These are phyloP conservation scores for Leptographium wingfieldii DNA, from an alignment of 2,329 filamentous ascomycete species.

Conservation along the genomic window DNA sequence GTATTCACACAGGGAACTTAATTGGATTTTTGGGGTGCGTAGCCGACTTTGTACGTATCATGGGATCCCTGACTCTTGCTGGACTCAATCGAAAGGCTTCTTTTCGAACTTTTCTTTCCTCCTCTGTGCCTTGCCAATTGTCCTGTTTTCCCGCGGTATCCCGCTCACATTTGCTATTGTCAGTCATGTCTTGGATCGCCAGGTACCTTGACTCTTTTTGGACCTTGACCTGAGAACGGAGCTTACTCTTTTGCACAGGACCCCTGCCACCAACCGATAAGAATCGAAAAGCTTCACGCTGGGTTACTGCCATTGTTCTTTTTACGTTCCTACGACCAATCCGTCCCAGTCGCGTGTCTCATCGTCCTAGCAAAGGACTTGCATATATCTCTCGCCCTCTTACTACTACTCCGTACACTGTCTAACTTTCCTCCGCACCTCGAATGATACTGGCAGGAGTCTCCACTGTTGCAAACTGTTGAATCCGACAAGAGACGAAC, in stretches of 20 bases:
- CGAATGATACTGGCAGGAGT: background rate
- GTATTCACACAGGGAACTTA: background rate
- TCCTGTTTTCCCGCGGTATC: background rate
- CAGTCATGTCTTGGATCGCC: background rate
- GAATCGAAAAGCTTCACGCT: background rate
- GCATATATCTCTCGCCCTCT: background rate
- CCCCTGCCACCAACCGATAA: background rate
- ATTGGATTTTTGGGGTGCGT: background rate
- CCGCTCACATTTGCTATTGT: background rate
- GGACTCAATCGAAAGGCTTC: background rate
- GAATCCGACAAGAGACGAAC: background rate
- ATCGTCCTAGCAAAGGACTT: background rate
- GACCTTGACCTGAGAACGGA: background rate
- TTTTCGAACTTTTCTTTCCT: background rate
- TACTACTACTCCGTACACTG: no score
- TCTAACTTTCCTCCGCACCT: background rate
- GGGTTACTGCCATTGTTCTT: background rate
- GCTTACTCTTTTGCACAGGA: background rate
- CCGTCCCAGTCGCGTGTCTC: background rate
- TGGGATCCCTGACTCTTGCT: background rate
- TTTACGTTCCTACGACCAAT: background rate
- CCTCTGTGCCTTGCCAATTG: background rate
- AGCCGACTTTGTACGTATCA: no score
- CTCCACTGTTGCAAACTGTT: background rate
- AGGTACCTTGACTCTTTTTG: background rate